phyloP scores from a whole-genome alignment of 1,284 basidiomycete genomes.

The Neotropicomus parvogracilis region DNA sequence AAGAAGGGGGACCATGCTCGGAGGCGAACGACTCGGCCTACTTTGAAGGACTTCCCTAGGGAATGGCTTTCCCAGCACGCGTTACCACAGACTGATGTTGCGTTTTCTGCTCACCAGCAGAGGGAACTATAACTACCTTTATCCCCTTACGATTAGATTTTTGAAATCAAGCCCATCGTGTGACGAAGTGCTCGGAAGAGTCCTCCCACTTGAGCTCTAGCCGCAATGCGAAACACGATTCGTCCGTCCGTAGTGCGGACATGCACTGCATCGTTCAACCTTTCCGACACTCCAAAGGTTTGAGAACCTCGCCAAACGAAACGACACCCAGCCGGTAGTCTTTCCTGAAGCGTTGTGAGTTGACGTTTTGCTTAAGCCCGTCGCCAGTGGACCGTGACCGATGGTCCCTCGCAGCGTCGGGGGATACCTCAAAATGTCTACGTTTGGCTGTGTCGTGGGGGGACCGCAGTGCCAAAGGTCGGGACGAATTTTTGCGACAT shows the following conservation, averaged over 20 bases:
- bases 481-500: constrained; percentile 61
- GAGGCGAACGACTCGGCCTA: constrained; percentile 56
- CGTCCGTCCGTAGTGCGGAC: constrained; percentile 56
- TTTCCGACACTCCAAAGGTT: constrained; percentile 55
- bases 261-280: constrained; percentile 50
- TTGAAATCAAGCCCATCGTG: constrained; percentile 6
- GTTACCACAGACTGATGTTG: constrained; percentile 5
- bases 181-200: background rate
- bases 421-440: constrained; percentile 63
- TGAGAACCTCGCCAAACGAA: constrained; percentile 49
- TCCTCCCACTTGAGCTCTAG: background rate
- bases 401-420: constrained; percentile 49
- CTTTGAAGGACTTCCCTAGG: constrained; percentile 73
- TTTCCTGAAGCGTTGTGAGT: constrained; percentile 74
- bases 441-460: constrained; percentile 60
- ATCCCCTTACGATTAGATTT: background rate
- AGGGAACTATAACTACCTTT: constrained; percentile 6
- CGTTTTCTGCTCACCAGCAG: constrained; percentile 9
- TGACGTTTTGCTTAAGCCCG: background rate
- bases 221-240: constrained; percentile 25
- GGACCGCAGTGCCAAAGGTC: constrained; percentile 47
- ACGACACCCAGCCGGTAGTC: constrained; percentile 55
- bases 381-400: background rate
- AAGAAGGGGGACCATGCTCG: constrained; percentile 66
- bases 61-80: constrained; percentile 64